Conservation (phyloP, 192 early-diverging fungal genomes). For the Geranomyces variabilis region DNA sequence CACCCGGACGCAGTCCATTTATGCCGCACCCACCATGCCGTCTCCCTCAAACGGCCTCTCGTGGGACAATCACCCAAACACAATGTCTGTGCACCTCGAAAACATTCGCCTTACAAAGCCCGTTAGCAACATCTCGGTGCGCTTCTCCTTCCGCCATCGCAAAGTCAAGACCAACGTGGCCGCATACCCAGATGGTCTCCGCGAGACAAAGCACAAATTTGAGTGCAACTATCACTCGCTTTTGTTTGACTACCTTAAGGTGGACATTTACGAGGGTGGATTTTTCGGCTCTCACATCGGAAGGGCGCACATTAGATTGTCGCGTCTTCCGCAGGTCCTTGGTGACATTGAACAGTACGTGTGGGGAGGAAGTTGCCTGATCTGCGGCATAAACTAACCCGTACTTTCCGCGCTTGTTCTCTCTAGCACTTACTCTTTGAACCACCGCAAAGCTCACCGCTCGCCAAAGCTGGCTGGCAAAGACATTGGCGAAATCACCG, state of each 20-base stretch:
- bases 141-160: constrained; percentile 31
- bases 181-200: constrained; percentile 28
- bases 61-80: constrained; percentile 30
- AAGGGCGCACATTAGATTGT: constrained; percentile 29
- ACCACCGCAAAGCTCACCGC: constrained; percentile 31
- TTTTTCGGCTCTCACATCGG: constrained; percentile 40
- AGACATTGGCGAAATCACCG: constrained; percentile 28
- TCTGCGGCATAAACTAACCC: constrained; percentile 15
- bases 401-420: background rate
- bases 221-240: constrained; percentile 40
- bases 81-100: constrained; percentile 40
- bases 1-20: background rate
- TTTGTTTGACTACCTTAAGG: constrained; percentile 44
- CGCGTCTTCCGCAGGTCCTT: constrained; percentile 28
- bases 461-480: constrained; percentile 25
- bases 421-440: constrained; percentile 23
- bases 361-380: background rate
- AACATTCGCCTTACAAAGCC: constrained; percentile 22
- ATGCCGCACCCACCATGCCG: constrained; percentile 19
- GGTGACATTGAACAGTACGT: constrained; percentile 34
- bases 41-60: constrained; percentile 24
- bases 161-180: constrained; percentile 24
- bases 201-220: constrained; percentile 20
- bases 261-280: constrained; percentile 28
- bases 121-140: constrained; percentile 22